These are phyloP conservation scores for Fusarium sp. DNA, from an alignment of 2,329 filamentous ascomycete genomes.

Conservation along the genomic window DNA sequence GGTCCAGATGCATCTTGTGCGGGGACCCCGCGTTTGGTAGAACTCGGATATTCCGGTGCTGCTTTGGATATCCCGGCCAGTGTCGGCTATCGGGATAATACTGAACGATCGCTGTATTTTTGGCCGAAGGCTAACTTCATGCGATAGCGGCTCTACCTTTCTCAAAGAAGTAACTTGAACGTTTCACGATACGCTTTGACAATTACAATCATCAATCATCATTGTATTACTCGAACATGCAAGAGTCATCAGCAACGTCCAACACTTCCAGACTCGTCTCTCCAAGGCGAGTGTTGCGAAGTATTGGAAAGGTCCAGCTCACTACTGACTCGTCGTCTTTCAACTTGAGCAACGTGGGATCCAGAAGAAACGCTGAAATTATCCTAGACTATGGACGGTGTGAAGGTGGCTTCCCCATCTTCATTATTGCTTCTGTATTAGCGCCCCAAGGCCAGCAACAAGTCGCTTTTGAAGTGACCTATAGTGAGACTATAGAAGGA, in stretches of 20 bases:
- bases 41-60: background rate
- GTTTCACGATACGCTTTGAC: too few relatives aligned
- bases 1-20: background rate
- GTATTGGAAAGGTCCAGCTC: fast-evolving
- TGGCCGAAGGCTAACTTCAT: too few relatives aligned
- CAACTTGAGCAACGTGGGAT: background rate
- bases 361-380: background rate
- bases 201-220: too few relatives aligned
- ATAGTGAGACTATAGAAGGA: constrained; percentile 2
- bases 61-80: background rate
- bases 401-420: background rate
- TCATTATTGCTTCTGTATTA: background rate
- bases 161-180: too few relatives aligned
- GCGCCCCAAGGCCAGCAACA: background rate
- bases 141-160: too few relatives aligned
- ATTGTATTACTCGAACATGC: background rate
- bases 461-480: background rate
- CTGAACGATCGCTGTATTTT: background rate
- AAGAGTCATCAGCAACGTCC: background rate
- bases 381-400: constrained; percentile 4
- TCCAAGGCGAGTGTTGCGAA: background rate
- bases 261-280: background rate
- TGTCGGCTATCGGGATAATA: background rate
- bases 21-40: background rate
- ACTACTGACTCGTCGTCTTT: fast-evolving